Conservation (phyloP, 2,329 filamentous ascomycete genomes). For the Colletotrichum scovillei region DNA sequence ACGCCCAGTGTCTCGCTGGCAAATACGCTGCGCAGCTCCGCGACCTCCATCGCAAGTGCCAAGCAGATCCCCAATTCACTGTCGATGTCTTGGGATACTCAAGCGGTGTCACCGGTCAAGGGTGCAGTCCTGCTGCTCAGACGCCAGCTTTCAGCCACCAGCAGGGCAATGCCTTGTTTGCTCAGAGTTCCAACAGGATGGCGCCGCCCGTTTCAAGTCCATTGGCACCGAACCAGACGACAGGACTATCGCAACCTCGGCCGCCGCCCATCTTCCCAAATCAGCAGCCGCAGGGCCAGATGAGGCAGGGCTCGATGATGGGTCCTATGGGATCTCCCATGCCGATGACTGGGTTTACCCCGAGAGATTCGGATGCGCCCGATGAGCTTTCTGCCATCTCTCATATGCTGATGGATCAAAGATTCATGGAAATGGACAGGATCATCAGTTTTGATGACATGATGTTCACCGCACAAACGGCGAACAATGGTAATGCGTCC, state of each 20-base stretch:
- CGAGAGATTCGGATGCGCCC: conserved; percentile 17
- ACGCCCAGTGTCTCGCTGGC: conserved; percentile 34
- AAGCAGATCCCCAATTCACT: conserved; percentile 21
- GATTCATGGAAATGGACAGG: conserved; percentile 46
- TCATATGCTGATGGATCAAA: conserved; percentile 45
- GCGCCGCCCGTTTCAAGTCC: not conserved
- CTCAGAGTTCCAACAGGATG: not conserved
- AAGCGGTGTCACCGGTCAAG: conserved; percentile 18
- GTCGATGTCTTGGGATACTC: conserved; percentile 39
- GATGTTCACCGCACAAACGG: conserved; percentile 42
- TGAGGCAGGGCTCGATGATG: conserved; percentile 14
- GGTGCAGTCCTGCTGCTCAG: conserved; percentile 19
- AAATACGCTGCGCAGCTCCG: conserved; percentile 39
- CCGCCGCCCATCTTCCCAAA: conserved; percentile 5
- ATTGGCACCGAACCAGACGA: not conserved
- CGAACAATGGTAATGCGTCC: not conserved
- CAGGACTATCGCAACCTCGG: not conserved
- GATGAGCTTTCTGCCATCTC: conserved; percentile 46
- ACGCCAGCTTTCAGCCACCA: conserved; percentile 24
- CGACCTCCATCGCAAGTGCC: conserved; percentile 31
- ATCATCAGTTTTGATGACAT: conserved; percentile 50
- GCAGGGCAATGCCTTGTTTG: conserved; percentile 20
- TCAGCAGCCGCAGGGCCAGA: conserved; percentile 8
- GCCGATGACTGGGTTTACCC: conserved; percentile 7
- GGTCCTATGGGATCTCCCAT: conserved; percentile 21